phyloP scores from a whole-genome alignment of 257 asterid species.

The Cruciata laevipes region DNA sequence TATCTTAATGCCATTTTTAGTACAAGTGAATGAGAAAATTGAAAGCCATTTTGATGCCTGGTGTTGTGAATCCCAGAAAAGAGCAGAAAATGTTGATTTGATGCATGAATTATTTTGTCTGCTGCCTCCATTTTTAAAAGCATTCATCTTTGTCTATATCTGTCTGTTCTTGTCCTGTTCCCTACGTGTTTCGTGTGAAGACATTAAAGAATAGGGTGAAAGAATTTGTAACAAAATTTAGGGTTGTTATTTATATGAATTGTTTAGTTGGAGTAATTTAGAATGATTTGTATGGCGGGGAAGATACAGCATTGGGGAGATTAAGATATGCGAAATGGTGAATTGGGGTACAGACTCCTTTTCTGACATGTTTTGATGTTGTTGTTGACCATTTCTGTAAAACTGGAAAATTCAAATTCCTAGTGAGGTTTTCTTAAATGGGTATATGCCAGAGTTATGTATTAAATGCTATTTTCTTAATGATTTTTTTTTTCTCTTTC shows the following conservation, averaged over 20 bases:
- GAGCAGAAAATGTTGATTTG: conserved; percentile 1
- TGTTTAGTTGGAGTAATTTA: not conserved
- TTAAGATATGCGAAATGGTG: not conserved
- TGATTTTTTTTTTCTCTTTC: not conserved
- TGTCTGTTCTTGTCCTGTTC: not conserved
- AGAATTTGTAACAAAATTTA: not conserved
- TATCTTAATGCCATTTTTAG: not conserved
- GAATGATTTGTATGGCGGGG: not conserved
- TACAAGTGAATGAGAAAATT: not conserved
- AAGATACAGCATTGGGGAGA: not conserved
- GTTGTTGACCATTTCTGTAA: not conserved
- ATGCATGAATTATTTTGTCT: not conserved
- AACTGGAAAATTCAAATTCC: not conserved
- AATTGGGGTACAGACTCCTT: not conserved
- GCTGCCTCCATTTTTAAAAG: not conserved
- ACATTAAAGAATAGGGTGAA: not conserved
- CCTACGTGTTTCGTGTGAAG: not conserved
- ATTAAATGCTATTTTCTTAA: not conserved
- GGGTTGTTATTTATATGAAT: not conserved
- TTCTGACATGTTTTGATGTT: not conserved
- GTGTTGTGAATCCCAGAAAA: conserved; percentile 10
- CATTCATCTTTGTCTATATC: conserved; percentile 5
- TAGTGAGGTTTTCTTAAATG: not conserved
- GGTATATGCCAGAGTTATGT: conserved; percentile 2
- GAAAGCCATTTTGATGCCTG: not conserved